Evolutionary conservation across 2,329 filamentous ascomycete species (phyloP), one percentile per base, ranked within the genome.

Genomic region (Colletotrichum limetticola): DNA sequence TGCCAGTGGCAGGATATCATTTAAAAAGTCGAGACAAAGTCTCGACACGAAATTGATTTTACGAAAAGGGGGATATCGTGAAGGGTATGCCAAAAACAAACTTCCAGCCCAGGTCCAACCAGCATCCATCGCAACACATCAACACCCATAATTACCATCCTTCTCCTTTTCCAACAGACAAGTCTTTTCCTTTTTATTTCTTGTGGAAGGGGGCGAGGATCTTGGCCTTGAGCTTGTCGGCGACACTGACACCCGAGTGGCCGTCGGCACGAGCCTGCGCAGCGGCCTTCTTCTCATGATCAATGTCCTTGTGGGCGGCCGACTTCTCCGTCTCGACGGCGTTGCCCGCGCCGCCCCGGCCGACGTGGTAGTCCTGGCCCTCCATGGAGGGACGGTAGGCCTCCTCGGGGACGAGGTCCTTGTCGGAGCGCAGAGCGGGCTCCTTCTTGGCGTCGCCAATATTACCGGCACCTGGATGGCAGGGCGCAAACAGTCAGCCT

Each of bases 271-370:
- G 62, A 53, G 77, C 77, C 75, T 81, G 78, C 28, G 80, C 78
- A 19, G 78, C 76, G 8, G 78, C 74, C 67, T 78, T 78, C 76
- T 80, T 79, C 72, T 82, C 78, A 71, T 76, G 75, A 46, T 79
- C 75, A 46, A 76, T 76, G 32, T 76, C 74, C 64, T 77, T 78
- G 66, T 69, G 71, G n/a, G 68, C 67, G 28, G 55, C 67, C 74
- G 22, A 24, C 32, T 81, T 77, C 46, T 75, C 76, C 12, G 78
- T 78, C 58, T 83, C 76, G 76, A 86, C 83, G 79, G 87, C 87
- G 79, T 91, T 91, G 64, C 89, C 90, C 11, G 87, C 88, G 71
- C 90, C 90, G 77, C 90, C 90, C 37, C 90, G 89, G 69, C 90
- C 90, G 53, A 86, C 87, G 82, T 91, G 89, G 80, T 85, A 88